These are phyloP conservation scores for Raphanus hybrid DNA, from an alignment of 441 rosid genomes.

Conservation along the genomic window DNA sequence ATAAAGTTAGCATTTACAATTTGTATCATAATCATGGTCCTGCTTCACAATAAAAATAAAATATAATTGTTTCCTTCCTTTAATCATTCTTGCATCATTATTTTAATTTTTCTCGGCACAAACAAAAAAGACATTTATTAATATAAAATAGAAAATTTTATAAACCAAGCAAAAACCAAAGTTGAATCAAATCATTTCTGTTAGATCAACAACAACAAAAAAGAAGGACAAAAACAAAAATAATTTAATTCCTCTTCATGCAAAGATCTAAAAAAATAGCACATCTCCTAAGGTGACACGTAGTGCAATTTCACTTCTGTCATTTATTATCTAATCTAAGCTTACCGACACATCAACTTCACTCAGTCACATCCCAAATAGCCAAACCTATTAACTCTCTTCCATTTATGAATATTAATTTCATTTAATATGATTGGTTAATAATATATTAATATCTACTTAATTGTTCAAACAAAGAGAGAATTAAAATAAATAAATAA, in stretches of 20 bases:
- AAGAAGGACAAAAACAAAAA: neutral
- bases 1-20: neutral
- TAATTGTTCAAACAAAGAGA: no score
- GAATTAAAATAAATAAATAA: no score
- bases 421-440: no score
- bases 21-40: neutral
- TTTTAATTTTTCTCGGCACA: neutral
- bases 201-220: constrained; percentile 1
- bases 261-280: neutral
- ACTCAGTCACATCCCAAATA: no score
- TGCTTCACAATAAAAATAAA: neutral
- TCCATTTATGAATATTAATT: no score
- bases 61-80: neutral
- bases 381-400: no score
- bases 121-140: no score
- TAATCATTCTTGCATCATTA: constrained; percentile 17
- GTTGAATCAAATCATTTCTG: constrained; percentile 10
- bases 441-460: no score
- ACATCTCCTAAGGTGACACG: constrained; percentile 39
- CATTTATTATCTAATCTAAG: neutral
- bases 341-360: no score
- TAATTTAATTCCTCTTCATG: neutral
- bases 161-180: neutral
- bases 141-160: neutral
- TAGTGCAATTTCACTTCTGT: neutral